These are phyloP conservation scores for Lecanosticta acicola DNA, from an alignment of 2,329 filamentous ascomycete genomes.

Conservation along the genomic window DNA sequence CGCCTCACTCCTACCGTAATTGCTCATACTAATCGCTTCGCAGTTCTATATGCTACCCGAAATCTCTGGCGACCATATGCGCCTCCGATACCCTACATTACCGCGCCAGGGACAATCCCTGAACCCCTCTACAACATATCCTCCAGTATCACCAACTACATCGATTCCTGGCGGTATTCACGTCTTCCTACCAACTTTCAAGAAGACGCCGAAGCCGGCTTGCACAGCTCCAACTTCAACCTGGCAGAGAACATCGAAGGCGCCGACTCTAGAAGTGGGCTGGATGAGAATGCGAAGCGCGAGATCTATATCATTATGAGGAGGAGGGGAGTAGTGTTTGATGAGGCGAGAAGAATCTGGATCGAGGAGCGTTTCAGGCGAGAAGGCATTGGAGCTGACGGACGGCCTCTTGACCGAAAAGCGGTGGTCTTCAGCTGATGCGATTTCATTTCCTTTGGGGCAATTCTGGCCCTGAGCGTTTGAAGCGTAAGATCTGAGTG, in stretches of 20 bases:
- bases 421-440: conserved; percentile 81
- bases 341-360: conserved; percentile 81
- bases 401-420: conserved; percentile 82
- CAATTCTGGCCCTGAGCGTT: not conserved
- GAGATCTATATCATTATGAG: conserved; percentile 91
- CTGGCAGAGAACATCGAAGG: conserved; percentile 71
- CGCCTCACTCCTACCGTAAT: too few relatives aligned
- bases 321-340: conserved; percentile 72
- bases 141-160: conserved; percentile 36
- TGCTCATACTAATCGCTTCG: too few relatives aligned
- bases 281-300: conserved; percentile 73
- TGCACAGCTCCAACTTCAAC: conserved; percentile 79
- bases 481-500: too few relatives aligned
- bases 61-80: conserved; percentile 67
- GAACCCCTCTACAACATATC: conserved; percentile 50
- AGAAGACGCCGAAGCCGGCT: conserved; percentile 79
- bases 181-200: conserved; percentile 68
- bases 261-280: conserved; percentile 70
- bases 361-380: conserved; percentile 81
- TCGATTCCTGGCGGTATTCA: conserved; percentile 57
- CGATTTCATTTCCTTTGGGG: not conserved
- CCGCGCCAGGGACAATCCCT: conserved; percentile 45
- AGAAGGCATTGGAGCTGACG: conserved; percentile 84
- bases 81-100: conserved; percentile 51
- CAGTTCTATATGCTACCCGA: conserved; percentile 75